Percentiles rank a stretch among this genome's conserved stretches.
Conservation (phyloP, 495 filamentous ascomycete species). For the Hyaloscypha variabilis region DNA sequence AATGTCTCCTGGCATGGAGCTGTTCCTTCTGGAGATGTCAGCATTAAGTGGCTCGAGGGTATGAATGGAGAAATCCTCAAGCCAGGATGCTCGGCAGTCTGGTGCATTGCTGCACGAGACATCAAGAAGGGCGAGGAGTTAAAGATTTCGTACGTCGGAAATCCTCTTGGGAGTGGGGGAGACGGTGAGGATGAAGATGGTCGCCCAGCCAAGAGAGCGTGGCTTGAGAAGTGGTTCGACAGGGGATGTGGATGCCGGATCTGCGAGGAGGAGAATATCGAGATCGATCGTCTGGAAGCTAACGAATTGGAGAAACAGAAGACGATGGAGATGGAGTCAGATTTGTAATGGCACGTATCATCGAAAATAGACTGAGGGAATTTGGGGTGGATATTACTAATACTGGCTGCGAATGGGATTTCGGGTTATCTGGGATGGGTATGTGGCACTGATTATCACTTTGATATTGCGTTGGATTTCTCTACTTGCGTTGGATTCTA, state of each 20-base stretch:
- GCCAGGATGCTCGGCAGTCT: slow-evolving; percentile 16
- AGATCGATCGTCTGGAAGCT: not conserved
- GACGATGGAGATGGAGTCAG: not conserved
- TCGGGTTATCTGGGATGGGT: not conserved
- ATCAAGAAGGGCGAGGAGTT: slow-evolving; percentile 27
- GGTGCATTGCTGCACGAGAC: slow-evolving; percentile 17
- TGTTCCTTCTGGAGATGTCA: not conserved
- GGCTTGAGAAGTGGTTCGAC: slow-evolving; percentile 27
- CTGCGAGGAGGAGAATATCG: slow-evolving; percentile 23
- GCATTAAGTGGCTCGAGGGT: slow-evolving; percentile 1
- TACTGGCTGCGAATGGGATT: not conserved
- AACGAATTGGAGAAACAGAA: not conserved
- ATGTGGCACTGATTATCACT: not conserved
- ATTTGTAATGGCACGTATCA: not conserved
- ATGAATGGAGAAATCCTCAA: slow-evolving; percentile 18
- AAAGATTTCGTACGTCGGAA: slow-evolving; percentile 27
- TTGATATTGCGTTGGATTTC: not conserved
- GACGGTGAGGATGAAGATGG: not conserved
- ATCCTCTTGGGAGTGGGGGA: slow-evolving; percentile 16
- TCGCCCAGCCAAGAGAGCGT: slow-evolving; percentile 10
- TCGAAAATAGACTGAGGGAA: too few relatives aligned
- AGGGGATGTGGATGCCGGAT: slow-evolving; percentile 27
- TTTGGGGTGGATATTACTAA: not conserved
- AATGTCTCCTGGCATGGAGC: slow-evolving; percentile 28
- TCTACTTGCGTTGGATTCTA: not conserved